These are phyloP conservation scores for Arachis stenosperma DNA, from an alignment of 306 rosid species.

Conservation along the genomic window DNA sequence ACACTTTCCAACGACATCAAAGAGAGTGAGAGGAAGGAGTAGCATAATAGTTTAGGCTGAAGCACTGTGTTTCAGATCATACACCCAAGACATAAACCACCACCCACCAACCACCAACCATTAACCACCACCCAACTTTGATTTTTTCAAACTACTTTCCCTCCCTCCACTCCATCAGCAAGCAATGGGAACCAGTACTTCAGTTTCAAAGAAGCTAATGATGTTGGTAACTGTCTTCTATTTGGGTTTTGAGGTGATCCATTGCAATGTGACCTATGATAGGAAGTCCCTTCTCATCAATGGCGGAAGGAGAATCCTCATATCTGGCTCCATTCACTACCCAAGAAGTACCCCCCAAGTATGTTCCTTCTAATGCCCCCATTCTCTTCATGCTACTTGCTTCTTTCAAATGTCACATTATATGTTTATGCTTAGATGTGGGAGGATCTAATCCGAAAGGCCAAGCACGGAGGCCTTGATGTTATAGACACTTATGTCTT, in stretches of 20 bases:
- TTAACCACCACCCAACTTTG: background rate
- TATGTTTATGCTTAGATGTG: constrained; percentile 66
- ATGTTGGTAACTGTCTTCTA: constrained; percentile 47
- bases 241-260: constrained; percentile 49
- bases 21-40: background rate
- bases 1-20: background rate
- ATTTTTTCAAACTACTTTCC: constrained; percentile 42
- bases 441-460: constrained; percentile 90
- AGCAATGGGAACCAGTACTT: constrained; percentile 58
- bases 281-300: constrained; percentile 81
- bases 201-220: constrained; percentile 54
- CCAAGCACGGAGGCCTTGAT: constrained; percentile 92
- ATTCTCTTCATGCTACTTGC: background rate
- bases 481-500: constrained; percentile 91
- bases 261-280: constrained; percentile 73
- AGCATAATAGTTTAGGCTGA: constrained; percentile 17
- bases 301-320: constrained; percentile 80
- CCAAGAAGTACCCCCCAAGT: constrained; percentile 95
- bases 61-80: constrained; percentile 40
- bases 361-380: background rate
- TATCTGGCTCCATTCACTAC: constrained; percentile 97
- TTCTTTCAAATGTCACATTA: constrained; percentile 45
- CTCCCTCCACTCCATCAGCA: constrained; percentile 30
- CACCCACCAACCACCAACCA: background rate
- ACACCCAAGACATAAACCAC: constrained; percentile 19